Evolutionary conservation across 345 rosid genomes (phyloP).

Genomic region (Arabidopsis arenosa): DNA sequence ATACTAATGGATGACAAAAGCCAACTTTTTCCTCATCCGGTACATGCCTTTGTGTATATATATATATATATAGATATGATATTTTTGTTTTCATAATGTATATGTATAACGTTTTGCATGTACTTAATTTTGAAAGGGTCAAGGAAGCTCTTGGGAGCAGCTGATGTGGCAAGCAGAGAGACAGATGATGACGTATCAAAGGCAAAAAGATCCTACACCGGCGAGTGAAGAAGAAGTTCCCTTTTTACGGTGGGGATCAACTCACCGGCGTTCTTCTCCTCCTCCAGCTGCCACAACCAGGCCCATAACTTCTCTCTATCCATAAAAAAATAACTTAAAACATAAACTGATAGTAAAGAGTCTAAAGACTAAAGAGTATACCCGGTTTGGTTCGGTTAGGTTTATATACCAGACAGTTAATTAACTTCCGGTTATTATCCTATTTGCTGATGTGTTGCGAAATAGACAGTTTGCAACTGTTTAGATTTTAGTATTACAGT

Average conservation of each 20-base stretch:
- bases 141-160: slow-evolving; percentile 35
- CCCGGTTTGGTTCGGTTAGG: not conserved
- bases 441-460: too few relatives aligned
- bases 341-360: too few relatives aligned
- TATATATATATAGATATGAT: too few relatives aligned
- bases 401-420: not conserved
- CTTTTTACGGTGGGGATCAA: not conserved
- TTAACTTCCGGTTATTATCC: not conserved
- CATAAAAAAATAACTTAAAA: too few relatives aligned
- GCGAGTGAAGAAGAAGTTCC: slow-evolving; percentile 7
- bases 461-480: too few relatives aligned
- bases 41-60: not conserved
- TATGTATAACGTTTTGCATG: not conserved
- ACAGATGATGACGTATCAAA: slow-evolving; percentile 22
- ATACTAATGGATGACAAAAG: slow-evolving; percentile 18
- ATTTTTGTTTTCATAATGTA: not conserved
- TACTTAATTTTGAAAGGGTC: not conserved
- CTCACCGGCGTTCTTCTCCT: slow-evolving; percentile 28
- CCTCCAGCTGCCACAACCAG: not conserved
- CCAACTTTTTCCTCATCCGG: slow-evolving; percentile 6
- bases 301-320: not conserved
- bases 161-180: slow-evolving; percentile 34
- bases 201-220: slow-evolving; percentile 3
- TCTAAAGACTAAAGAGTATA: too few relatives aligned
- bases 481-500: too few relatives aligned